These are phyloP conservation scores for Blastosporella zonata DNA, from an alignment of 1,284 basidiomycete genomes.

Conservation along the genomic window DNA sequence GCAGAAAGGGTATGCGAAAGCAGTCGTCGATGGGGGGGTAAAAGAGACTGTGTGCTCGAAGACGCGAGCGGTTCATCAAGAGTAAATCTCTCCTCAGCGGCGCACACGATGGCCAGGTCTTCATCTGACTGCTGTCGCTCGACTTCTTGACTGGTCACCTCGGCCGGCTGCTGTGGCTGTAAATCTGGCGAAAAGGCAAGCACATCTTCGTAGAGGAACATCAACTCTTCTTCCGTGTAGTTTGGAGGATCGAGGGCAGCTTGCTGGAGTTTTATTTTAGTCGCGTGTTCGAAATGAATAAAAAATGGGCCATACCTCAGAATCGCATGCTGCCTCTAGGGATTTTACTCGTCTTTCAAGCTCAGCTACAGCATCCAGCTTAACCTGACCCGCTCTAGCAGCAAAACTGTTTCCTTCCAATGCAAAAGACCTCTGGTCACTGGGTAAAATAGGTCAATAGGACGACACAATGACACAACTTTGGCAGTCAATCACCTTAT, in stretches of 20 bases:
- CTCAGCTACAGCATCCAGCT: constrained; percentile 23
- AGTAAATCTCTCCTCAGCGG: constrained; percentile 14
- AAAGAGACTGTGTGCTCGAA: constrained; percentile 1
- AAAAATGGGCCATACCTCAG: constrained; percentile 30
- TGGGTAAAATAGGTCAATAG: not conserved
- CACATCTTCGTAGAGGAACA: constrained; percentile 51
- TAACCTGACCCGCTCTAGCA: constrained; percentile 8
- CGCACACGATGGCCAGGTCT: constrained; percentile 27
- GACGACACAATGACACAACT: not conserved
- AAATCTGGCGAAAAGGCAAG: constrained; percentile 39
- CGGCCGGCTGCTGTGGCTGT: constrained; percentile 11
- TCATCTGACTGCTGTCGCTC: constrained; percentile 25
- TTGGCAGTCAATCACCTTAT: not conserved
- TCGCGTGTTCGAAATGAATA: not conserved
- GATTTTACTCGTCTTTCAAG: constrained; percentile 38
- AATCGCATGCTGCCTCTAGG: constrained; percentile 34
- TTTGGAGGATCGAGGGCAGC: constrained; percentile 29
- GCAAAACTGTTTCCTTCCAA: constrained; percentile 8
- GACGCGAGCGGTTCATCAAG: constrained; percentile 3
- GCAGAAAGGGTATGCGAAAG: constrained; percentile 28
- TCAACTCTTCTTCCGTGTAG: constrained; percentile 50
- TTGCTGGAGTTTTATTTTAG: constrained; percentile 12
- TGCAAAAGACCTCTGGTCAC: constrained; percentile 7
- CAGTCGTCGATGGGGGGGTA: constrained; percentile 26
- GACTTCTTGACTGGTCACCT: constrained; percentile 16